Conservation (phyloP, 352 stramenopile species). For the Phytophthora pseudosyringae region DNA sequence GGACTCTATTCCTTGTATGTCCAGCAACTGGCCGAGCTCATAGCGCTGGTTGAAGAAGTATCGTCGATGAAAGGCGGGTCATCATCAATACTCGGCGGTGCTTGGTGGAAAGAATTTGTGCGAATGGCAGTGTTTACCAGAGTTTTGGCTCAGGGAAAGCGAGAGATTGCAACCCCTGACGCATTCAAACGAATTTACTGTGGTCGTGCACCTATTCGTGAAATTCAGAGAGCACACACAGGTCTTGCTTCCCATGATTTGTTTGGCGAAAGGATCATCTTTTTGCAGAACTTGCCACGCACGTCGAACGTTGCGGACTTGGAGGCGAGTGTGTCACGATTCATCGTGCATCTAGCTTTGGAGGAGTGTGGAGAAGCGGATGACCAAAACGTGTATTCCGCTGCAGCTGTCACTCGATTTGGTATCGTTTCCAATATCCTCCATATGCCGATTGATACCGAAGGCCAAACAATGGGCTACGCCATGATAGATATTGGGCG, state of each 20-base stretch:
- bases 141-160: slow-evolving; percentile 48
- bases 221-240: slow-evolving; percentile 52
- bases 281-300: slow-evolving; percentile 74
- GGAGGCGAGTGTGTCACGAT: slow-evolving; percentile 51
- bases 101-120: slow-evolving; percentile 69
- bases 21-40: slow-evolving; percentile 68
- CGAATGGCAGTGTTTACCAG: slow-evolving; percentile 69
- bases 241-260: slow-evolving; percentile 43
- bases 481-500: slow-evolving; percentile 74
- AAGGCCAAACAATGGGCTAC: slow-evolving; percentile 59
- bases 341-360: slow-evolving; percentile 66
- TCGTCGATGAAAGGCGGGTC: slow-evolving; percentile 57
- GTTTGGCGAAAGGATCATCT: slow-evolving; percentile 56
- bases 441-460: slow-evolving; percentile 56
- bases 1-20: slow-evolving; percentile 69
- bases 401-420: slow-evolving; percentile 63
- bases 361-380: slow-evolving; percentile 82
- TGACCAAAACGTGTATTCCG: slow-evolving; percentile 77
- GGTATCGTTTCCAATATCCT: slow-evolving; percentile 69
- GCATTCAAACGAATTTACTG: slow-evolving; percentile 60
- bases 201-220: slow-evolving; percentile 62
- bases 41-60: slow-evolving; percentile 70
- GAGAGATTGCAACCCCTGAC: slow-evolving; percentile 41
- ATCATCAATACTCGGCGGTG: slow-evolving; percentile 45
- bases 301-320: slow-evolving; percentile 57